These are phyloP conservation scores for Singerocomus rubriflavus DNA, from an alignment of 1,284 basidiomycete species.

Conservation along the genomic window DNA sequence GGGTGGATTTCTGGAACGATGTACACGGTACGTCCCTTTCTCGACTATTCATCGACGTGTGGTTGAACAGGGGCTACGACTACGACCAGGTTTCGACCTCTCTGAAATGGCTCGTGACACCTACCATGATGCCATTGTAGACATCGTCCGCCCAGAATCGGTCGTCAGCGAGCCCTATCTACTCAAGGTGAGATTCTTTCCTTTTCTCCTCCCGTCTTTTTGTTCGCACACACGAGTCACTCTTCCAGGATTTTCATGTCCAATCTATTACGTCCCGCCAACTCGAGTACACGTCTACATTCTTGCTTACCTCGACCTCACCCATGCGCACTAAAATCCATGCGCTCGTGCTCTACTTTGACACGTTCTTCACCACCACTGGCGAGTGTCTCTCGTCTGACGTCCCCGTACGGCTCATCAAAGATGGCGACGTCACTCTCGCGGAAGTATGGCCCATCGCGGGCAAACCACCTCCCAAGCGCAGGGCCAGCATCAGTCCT, in stretches of 20 bases:
- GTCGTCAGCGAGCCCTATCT: slow-evolving; percentile 66
- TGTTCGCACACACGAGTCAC: not conserved
- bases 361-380: slow-evolving; percentile 81
- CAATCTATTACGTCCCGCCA: slow-evolving; percentile 62
- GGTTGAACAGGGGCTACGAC: not conserved
- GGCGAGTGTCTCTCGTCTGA: slow-evolving; percentile 52
- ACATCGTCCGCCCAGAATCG: slow-evolving; percentile 70
- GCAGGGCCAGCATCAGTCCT: slow-evolving; percentile 43
- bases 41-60: not conserved
- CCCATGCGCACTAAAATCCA: slow-evolving; percentile 64
- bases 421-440: slow-evolving; percentile 57
- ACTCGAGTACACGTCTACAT: slow-evolving; percentile 77
- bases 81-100: slow-evolving; percentile 73
- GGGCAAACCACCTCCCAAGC: slow-evolving; percentile 51
- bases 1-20: slow-evolving; percentile 87
- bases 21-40: slow-evolving; percentile 68
- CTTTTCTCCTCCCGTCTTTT: not conserved
- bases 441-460: slow-evolving; percentile 77
- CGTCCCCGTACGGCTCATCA: slow-evolving; percentile 50
- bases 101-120: slow-evolving; percentile 71
- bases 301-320: slow-evolving; percentile 63
- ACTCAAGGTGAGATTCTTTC: slow-evolving; percentile 54
- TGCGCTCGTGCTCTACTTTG: slow-evolving; percentile 91
- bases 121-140: slow-evolving; percentile 79
- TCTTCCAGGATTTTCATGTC: slow-evolving; percentile 65